A percentile compares a stretch with the other conserved stretches of the same genome.
Evolutionary conservation across 495 filamentous ascomycete species (phyloP).

Genomic region (Penicillium crystallinum): DNA sequence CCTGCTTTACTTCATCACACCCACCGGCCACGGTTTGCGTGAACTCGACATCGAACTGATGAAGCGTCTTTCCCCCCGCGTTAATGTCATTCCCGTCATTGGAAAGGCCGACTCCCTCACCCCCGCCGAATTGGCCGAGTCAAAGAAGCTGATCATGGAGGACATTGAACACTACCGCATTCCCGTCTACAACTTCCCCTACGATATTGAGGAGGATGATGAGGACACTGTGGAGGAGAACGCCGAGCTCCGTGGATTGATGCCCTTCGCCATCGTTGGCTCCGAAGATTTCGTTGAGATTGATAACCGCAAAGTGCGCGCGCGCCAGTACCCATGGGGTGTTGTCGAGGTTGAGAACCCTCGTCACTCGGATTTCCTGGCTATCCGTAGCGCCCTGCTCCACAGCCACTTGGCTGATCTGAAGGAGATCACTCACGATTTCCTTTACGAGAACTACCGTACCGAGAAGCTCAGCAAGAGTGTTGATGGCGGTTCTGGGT

Average conservation of each 20-base stretch:
- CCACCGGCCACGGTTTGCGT: constrained; percentile 94
- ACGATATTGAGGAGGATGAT: constrained; percentile 98
- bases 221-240: constrained; percentile 99
- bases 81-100: constrained; percentile 98
- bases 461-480: constrained; percentile 99
- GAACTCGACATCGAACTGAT: constrained; percentile 99
- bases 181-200: constrained; percentile 99
- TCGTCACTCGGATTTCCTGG: constrained; percentile 96
- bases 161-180: constrained; percentile 99
- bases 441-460: constrained; percentile 99
- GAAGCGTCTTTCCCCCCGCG: constrained; percentile 96
- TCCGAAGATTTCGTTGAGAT: constrained; percentile 95
- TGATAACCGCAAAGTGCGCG: constrained; percentile 82
- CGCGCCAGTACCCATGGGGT: constrained; percentile 98
- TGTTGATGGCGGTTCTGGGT: constrained; percentile 86
- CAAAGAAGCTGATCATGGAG: constrained; percentile 99
- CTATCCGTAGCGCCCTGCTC: constrained; percentile 90
- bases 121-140: constrained; percentile 92
- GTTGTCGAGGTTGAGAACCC: constrained; percentile 99
- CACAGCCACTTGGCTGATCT: constrained; percentile 97
- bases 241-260: constrained; percentile 89
- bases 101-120: constrained; percentile 97
- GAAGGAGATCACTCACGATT: constrained; percentile 99
- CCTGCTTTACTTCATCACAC: constrained; percentile 98
- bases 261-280: constrained; percentile 98